These are phyloP conservation scores for Neurospora tetraspora DNA, from an alignment of 495 filamentous ascomycete genomes.

Conservation along the genomic window DNA sequence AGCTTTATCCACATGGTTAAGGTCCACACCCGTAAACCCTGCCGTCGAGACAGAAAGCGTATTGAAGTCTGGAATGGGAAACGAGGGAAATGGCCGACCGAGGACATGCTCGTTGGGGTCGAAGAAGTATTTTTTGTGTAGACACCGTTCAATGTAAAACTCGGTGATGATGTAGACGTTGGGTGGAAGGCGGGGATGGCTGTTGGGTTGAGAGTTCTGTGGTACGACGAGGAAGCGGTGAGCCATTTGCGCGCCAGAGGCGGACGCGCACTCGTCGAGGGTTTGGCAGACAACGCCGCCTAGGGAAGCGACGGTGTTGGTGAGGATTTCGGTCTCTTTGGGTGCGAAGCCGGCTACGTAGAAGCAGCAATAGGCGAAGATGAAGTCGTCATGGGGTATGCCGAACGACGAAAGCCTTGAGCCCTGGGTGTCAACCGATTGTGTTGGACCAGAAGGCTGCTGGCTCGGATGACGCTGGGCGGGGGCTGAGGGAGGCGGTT, in stretches of 20 bases:
- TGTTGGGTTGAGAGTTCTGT: constrained; percentile 29
- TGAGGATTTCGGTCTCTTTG: constrained; percentile 32
- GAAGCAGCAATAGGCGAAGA: constrained; percentile 51
- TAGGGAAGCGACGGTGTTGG: constrained; percentile 32
- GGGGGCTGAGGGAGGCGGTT: constrained; percentile 3
- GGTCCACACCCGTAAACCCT: constrained; percentile 72
- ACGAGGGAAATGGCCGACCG: constrained; percentile 60
- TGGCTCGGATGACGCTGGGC: constrained; percentile 1
- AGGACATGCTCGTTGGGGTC: constrained; percentile 60
- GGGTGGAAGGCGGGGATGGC: constrained; percentile 27
- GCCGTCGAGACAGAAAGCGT: constrained; percentile 66
- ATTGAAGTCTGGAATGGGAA: constrained; percentile 59
- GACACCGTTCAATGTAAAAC: constrained; percentile 85
- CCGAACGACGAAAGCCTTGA: constrained; percentile 23
- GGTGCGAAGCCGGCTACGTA: constrained; percentile 53
- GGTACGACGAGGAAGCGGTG: constrained; percentile 42
- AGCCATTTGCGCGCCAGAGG: constrained; percentile 14
- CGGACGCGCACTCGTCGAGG: constrained; percentile 30
- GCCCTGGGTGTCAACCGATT: constrained; percentile 14
- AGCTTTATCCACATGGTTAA: constrained; percentile 70
- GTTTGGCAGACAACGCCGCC: constrained; percentile 34
- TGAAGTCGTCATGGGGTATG: constrained; percentile 12
- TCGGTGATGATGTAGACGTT: constrained; percentile 59
- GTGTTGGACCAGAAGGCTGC: constrained; percentile 3
- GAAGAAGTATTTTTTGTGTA: constrained; percentile 61